phyloP scores from a whole-genome alignment of 2,329 filamentous ascomycete genomes.

The Diaporthe amygdali region DNA sequence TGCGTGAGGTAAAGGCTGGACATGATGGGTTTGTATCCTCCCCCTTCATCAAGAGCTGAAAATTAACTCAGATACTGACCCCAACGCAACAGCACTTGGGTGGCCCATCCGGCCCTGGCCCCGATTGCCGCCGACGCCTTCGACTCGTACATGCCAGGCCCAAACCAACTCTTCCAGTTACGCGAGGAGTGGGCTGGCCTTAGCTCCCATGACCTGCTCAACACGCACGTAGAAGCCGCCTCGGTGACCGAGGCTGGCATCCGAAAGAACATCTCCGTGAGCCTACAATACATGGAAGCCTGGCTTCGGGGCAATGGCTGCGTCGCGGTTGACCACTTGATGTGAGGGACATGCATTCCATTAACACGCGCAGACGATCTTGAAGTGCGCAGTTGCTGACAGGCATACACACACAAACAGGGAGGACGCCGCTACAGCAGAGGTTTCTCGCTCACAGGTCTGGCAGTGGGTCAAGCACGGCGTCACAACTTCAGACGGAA shows the following conservation, averaged over 20 bases:
- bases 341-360: too few relatives aligned
- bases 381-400: too few relatives aligned
- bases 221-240: constrained; percentile 99
- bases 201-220: constrained; percentile 92
- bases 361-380: constrained; percentile 22
- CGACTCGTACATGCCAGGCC: constrained; percentile 98
- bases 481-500: constrained; percentile 82
- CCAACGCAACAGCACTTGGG: constrained; percentile 74
- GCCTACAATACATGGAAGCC: constrained; percentile 97
- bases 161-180: constrained; percentile 92
- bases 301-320: constrained; percentile 96
- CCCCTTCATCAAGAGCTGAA: too few relatives aligned
- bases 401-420: too few relatives aligned
- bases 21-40: constrained; percentile 80
- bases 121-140: constrained; percentile 89
- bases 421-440: constrained; percentile 96
- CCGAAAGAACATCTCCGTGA: constrained; percentile 96
- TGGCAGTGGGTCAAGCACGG: constrained; percentile 91
- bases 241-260: constrained; percentile 97
- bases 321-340: constrained; percentile 96
- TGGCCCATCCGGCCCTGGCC: constrained; percentile 93
- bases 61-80: too few relatives aligned
- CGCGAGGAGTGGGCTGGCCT: constrained; percentile 91
- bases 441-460: constrained; percentile 91
- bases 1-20: constrained; percentile 91